phyloP scores from a whole-genome alignment of 768 basidiomycete species.

The Pisolithus albus region DNA sequence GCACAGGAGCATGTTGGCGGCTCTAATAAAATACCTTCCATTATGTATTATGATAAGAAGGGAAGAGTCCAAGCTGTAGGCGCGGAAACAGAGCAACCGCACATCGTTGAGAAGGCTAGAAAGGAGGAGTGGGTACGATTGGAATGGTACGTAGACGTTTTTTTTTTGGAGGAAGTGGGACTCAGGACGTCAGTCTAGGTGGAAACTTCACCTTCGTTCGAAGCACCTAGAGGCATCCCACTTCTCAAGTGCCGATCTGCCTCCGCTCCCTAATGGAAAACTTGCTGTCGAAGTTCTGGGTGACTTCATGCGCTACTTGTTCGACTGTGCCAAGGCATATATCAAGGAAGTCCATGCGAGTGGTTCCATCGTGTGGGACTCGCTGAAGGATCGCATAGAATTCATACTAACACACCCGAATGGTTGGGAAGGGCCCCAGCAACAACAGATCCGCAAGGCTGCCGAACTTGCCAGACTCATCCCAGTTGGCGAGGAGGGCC shows the following conservation, averaged over 20 bases:
- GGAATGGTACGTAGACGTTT: constrained; percentile 19
- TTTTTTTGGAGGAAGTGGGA: neutral
- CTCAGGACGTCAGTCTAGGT: constrained; percentile 12
- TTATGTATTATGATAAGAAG: constrained; percentile 39
- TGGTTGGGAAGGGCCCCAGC: constrained; percentile 42
- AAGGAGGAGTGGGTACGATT: constrained; percentile 27
- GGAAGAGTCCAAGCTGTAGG: constrained; percentile 38
- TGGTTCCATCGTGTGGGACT: constrained; percentile 34
- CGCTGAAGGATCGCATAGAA: constrained; percentile 34
- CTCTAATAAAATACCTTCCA: constrained; percentile 45
- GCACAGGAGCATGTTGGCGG: constrained; percentile 40
- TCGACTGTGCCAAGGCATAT: constrained; percentile 35
- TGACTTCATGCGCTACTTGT: constrained; percentile 45
- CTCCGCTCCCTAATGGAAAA: constrained; percentile 34
- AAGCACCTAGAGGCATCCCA: constrained; percentile 15
- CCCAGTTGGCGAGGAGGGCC: constrained; percentile 28
- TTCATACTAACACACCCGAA: constrained; percentile 44
- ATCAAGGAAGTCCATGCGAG: constrained; percentile 40
- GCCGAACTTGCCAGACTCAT: constrained; percentile 36
- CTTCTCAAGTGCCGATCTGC: constrained; percentile 29
- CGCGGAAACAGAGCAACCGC: constrained; percentile 36
- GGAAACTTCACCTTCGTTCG: constrained; percentile 32
- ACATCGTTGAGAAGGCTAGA: constrained; percentile 33
- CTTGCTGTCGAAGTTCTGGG: constrained; percentile 36
- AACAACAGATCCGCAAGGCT: constrained; percentile 38